Evolutionary conservation across 2,329 filamentous ascomycete genomes (phyloP).

Genomic region (Trichoderma sp.): DNA sequence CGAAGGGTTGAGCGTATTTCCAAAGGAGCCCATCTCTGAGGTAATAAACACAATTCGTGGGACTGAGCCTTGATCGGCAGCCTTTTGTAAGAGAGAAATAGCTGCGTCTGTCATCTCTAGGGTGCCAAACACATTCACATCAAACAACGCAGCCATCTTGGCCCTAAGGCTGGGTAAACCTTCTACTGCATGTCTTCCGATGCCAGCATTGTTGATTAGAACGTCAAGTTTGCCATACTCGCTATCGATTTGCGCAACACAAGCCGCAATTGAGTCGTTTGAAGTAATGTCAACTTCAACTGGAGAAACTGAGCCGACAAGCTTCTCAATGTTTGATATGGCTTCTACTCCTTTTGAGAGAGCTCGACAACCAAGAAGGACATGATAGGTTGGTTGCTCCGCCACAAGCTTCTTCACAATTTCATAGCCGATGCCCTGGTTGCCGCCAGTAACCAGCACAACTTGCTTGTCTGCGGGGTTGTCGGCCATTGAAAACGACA

Average conservation of each 20-base stretch:
- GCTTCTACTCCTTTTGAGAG: neutral
- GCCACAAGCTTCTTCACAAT: slow-evolving; percentile 11
- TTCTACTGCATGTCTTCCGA: slow-evolving; percentile 6
- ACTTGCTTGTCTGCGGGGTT: neutral
- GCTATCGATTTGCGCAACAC: neutral
- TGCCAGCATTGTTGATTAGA: slow-evolving; percentile 13
- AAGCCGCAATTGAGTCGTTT: slow-evolving; percentile 2
- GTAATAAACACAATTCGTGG: slow-evolving; percentile 10
- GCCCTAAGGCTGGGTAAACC: neutral
- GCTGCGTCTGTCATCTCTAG: slow-evolving; percentile 2
- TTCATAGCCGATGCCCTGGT: slow-evolving; percentile 9
- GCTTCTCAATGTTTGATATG: neutral
- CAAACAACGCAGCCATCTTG: neutral
- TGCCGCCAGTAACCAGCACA: slow-evolving; percentile 5
- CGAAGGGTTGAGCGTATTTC: slow-evolving; percentile 6
- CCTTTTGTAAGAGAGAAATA: neutral
- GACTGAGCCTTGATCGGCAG: slow-evolving; percentile 7
- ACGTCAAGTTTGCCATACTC: slow-evolving; percentile 10
- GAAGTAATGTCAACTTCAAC: slow-evolving; percentile 11
- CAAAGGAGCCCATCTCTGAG: slow-evolving; percentile 9
- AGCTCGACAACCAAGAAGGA: slow-evolving; percentile 3
- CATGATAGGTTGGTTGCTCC: neutral
- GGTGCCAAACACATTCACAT: slow-evolving; percentile 12
- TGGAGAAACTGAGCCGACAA: neutral
- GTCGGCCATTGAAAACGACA: neutral